Conservation (phyloP, 495 filamentous ascomycete species). For the Penicillium dipodomyicola region DNA sequence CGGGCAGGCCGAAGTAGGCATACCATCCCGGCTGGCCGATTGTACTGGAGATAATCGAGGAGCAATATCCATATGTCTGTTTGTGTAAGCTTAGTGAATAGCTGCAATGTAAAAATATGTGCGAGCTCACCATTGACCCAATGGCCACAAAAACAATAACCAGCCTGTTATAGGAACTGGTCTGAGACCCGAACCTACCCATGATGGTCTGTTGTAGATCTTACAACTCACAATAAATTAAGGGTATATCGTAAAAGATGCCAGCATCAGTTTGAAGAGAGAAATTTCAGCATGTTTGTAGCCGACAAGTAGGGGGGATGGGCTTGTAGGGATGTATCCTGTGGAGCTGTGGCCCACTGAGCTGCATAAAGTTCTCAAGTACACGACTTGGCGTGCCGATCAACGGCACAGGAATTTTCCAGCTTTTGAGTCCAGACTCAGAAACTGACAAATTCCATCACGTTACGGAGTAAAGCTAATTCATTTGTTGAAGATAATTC, state of each 20-base stretch:
- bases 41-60: conserved; percentile 51
- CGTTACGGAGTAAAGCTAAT: too few species aligned
- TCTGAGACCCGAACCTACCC: conserved; percentile 27
- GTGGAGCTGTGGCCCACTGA: conserved; percentile 13
- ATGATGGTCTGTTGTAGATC: not conserved
- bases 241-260: not conserved
- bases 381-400: conserved; percentile 12
- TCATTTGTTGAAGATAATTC: too few species aligned
- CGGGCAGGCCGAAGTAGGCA: conserved; percentile 43
- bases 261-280: not conserved
- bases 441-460: not conserved
- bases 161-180: conserved; percentile 36
- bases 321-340: not conserved
- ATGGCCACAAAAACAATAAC: conserved; percentile 38
- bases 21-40: conserved; percentile 55
- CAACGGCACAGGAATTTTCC: not conserved
- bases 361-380: conserved; percentile 8
- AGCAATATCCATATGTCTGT: conserved; percentile 48
- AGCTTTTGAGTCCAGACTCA: not conserved
- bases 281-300: not conserved
- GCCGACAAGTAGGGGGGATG: conserved; percentile 11
- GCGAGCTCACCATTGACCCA: conserved; percentile 36
- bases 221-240: not conserved
- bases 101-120: not conserved
- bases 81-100: not conserved